A percentile compares a stretch with the other conserved stretches of the same genome.
phyloP scores from a whole-genome alignment of 306 rosid genomes.

The Cicer judaicum region DNA sequence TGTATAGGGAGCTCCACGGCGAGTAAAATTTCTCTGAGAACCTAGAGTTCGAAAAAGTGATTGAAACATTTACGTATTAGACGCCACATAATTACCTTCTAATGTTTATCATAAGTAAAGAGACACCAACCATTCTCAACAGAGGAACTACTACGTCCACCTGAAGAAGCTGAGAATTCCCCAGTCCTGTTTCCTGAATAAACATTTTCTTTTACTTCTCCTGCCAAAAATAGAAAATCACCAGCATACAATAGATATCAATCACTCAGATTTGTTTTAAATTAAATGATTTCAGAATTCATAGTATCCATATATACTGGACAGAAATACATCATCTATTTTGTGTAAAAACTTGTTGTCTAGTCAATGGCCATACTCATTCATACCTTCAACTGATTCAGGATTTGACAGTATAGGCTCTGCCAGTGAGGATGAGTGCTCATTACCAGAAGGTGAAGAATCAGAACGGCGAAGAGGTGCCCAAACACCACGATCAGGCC shows the following conservation, averaged over 20 bases:
- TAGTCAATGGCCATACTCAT: neutral
- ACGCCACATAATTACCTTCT: constrained; percentile 26
- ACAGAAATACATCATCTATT: constrained; percentile 21
- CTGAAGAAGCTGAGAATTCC: constrained; percentile 56
- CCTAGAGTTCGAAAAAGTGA: constrained; percentile 53
- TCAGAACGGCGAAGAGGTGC: constrained; percentile 87
- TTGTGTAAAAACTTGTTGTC: constrained; percentile 21
- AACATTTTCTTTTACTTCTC: constrained; percentile 57
- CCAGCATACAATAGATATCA: constrained; percentile 29
- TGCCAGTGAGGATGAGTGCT: constrained; percentile 51
- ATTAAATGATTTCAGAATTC: constrained; percentile 34
- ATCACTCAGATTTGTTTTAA: constrained; percentile 40
- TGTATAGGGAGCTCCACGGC: constrained; percentile 65
- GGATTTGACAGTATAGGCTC: constrained; percentile 53
- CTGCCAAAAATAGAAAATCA: constrained; percentile 46
- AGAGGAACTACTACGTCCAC: constrained; percentile 60
- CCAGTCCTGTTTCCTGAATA: constrained; percentile 57
- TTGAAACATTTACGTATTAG: constrained; percentile 22
- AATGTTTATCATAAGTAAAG: constrained; percentile 1
- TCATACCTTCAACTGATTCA: constrained; percentile 76
- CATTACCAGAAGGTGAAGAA: constrained; percentile 61
- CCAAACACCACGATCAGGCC: constrained; percentile 99
- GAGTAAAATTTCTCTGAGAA: constrained; percentile 66
- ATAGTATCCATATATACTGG: constrained; percentile 1
- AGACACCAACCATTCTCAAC: constrained; percentile 63